These are phyloP conservation scores for Nannochloris sp. DNA, from an alignment of 139 green algal species.

Conservation along the genomic window DNA sequence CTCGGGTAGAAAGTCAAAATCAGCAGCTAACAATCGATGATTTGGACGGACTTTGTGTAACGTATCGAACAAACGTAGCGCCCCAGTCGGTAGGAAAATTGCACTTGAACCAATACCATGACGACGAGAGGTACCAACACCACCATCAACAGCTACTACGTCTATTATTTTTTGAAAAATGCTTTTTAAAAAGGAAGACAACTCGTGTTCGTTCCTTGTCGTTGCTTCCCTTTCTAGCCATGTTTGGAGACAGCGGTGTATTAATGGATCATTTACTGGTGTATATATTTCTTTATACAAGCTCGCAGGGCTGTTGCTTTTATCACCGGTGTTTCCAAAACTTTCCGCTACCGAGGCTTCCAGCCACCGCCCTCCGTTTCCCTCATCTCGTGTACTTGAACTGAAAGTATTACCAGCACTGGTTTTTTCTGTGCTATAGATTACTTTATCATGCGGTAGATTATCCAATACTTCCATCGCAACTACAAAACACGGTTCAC, in stretches of 20 bases:
- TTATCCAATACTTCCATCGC: conserved; percentile 87
- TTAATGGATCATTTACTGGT: conserved; percentile 49
- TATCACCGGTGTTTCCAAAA: background rate
- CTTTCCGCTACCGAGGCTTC: conserved; percentile 10
- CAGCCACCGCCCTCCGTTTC: background rate
- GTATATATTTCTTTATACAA: background rate
- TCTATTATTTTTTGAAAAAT: too few relatives aligned
- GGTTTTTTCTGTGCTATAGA: too few relatives aligned
- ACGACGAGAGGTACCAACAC: too few relatives aligned
- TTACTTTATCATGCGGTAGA: conserved; percentile 57
- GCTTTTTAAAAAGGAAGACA: too few relatives aligned
- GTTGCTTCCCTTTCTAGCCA: too few relatives aligned
- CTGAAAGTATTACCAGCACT: too few relatives aligned
- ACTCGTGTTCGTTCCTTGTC: too few relatives aligned
- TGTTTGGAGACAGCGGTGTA: conserved; percentile 34
- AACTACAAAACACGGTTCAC: conserved; percentile 47
- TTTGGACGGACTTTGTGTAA: conserved; percentile 55
- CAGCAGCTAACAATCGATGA: conserved; percentile 66
- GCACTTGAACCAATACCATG: too few relatives aligned
- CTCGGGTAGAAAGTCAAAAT: conserved; percentile 82
- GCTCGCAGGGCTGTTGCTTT: conserved; percentile 1
- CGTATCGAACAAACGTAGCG: conserved; percentile 57
- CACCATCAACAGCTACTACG: too few relatives aligned
- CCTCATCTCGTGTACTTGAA: background rate
- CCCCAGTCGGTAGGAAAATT: conserved; percentile 59